A percentile compares a stretch with the other conserved stretches of the same genome.
Evolutionary conservation across 2,329 filamentous ascomycete species (phyloP).

Genomic region (Fusarium transvaalense): DNA sequence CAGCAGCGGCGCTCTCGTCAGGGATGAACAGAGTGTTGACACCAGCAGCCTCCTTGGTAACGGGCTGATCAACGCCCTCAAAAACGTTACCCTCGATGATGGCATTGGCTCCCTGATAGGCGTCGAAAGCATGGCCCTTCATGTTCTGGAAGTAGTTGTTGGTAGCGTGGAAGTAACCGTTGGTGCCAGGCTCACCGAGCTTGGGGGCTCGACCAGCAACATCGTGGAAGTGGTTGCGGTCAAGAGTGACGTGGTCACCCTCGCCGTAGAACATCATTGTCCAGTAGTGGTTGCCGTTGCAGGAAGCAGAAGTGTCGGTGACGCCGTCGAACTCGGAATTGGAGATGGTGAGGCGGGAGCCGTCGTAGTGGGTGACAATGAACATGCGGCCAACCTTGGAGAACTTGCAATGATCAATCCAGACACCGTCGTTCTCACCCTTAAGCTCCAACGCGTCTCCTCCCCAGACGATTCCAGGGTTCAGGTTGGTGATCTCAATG

Average conservation of each 20-base stretch:
- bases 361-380: constrained; percentile 53
- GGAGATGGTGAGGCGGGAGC: constrained; percentile 53
- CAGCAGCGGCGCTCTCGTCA: constrained; percentile 31
- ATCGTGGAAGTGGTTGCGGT: constrained; percentile 49
- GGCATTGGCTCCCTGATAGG: constrained; percentile 52
- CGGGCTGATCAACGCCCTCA: constrained; percentile 44
- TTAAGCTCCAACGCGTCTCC: constrained; percentile 56
- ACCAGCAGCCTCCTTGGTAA: constrained; percentile 52
- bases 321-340: constrained; percentile 57
- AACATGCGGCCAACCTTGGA: constrained; percentile 58
- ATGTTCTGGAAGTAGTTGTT: constrained; percentile 50
- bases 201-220: constrained; percentile 49
- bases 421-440: constrained; percentile 49
- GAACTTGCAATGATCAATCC: constrained; percentile 55
- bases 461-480: constrained; percentile 52
- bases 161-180: constrained; percentile 44
- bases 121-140: constrained; percentile 64
- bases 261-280: constrained; percentile 51
- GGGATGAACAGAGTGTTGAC: constrained; percentile 38
- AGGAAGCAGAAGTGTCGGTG: constrained; percentile 48
- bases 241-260: constrained; percentile 45
- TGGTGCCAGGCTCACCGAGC: constrained; percentile 47
- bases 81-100: constrained; percentile 50
- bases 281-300: constrained; percentile 53
- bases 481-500: constrained; percentile 60